phyloP scores from a whole-genome alignment of 140 eudicot species.

The Flaveria floridana region DNA sequence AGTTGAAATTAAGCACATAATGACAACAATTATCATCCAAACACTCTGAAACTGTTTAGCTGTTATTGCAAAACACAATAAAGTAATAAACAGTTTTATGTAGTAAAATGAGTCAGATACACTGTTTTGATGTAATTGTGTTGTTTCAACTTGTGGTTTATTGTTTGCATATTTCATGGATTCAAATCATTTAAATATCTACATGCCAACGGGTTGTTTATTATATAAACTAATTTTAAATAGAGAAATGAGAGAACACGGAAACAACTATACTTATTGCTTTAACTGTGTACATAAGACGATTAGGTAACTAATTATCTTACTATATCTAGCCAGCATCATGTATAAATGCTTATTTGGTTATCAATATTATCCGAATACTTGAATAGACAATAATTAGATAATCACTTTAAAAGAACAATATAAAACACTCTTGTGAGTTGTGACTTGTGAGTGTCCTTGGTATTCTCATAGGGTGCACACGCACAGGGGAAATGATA shows the following conservation, averaged over 20 bases:
- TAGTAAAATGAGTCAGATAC: not conserved
- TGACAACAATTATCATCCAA: too few species aligned
- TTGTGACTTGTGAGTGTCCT: not conserved
- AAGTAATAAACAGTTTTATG: not conserved
- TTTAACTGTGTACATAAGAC: not conserved
- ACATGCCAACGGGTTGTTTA: not conserved
- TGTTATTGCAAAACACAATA: not conserved
- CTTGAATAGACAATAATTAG: not conserved
- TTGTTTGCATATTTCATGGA: not conserved
- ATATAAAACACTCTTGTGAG: constrained; percentile 3
- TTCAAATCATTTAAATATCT: not conserved
- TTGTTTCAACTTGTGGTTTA: not conserved
- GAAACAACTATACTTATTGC: not conserved
- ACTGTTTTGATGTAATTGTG: not conserved
- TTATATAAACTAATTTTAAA: too few species aligned
- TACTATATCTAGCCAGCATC: not conserved
- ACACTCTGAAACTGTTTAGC: too few species aligned
- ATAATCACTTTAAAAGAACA: not conserved
- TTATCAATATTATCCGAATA: not conserved
- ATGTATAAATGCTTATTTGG: not conserved
- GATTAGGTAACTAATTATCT: too few species aligned
- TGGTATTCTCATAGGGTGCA: constrained; percentile 17
- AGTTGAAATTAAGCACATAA: too few species aligned
- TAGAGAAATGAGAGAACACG: not conserved
- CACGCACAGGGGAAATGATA: constrained; percentile 35